Base-by-base conservation (phyloP, 192 early-diverging fungal species). In the Entomortierella lignicola region DNA sequence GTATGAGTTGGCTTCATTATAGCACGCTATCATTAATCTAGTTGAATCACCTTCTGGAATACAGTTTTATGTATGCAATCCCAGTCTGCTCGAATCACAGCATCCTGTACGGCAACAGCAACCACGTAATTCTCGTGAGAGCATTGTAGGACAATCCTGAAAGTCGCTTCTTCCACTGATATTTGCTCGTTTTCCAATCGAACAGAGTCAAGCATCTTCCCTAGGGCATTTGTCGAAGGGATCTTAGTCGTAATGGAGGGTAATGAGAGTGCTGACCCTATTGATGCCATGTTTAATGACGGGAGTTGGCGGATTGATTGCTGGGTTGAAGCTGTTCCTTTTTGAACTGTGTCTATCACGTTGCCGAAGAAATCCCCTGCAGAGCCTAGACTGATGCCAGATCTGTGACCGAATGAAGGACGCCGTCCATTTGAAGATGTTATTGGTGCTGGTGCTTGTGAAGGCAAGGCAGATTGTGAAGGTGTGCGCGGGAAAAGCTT, bases 41-140 rank as follows among this genome's bases (percentile, higher is more conserved):
- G 52, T 54, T 27, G 10, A 10, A 54, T 5, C 70, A 79, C 75
- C 75, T 70, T 79, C 47, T 67, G 68, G 29, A 79, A 79, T 12
- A 79, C 68, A 2, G 75, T 79, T 50, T 79, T 79, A 43, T 79
- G 75, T 18, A 79, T 79, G 47, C 75, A 79, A 8, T 63, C 66
- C 75, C 75, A 79, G 44, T 79, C 63, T 2, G 75, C 68, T n/a
- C 75, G 60, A 30, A 79, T 79, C 18, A 53, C 27, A 2, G 57
- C 26, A 39, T 69, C 75, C 17, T 70, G 61, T 41, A 65, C 39
- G 13, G 66, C 67, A 15, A 79, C 23, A 30, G 75, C 75, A 20
- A 79, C 68, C 15, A 79, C 68, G 18, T 70, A 66, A 50, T 66
- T 79, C 37, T 61, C 68, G 15, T n/a, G 63, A 12, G 75, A 60